Evolutionary conservation across 2,329 filamentous ascomycete species (phyloP).

Genomic region (Colletotrichum chlorophyti): DNA sequence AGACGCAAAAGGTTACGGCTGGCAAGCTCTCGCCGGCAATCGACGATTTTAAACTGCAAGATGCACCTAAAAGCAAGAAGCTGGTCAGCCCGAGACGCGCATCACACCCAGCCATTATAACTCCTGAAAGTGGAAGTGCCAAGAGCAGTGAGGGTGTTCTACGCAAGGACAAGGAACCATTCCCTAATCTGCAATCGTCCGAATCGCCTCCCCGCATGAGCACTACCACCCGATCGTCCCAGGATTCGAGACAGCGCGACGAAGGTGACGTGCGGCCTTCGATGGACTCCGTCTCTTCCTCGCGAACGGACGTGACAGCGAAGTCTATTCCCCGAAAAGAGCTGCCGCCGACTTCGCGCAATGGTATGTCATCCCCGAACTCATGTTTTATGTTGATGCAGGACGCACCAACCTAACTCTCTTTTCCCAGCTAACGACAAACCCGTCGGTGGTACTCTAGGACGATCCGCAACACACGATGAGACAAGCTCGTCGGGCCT

Average conservation of each 20-base stretch:
- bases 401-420: slow-evolving; percentile 29
- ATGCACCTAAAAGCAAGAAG: slow-evolving; percentile 74
- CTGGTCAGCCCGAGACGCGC: slow-evolving; percentile 48
- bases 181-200: slow-evolving; percentile 24
- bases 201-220: slow-evolving; percentile 43
- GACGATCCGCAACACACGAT: slow-evolving; percentile 33
- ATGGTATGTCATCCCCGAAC: slow-evolving; percentile 45
- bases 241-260: slow-evolving; percentile 64
- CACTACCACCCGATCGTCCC: slow-evolving; percentile 59
- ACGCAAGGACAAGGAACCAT: slow-evolving; percentile 44
- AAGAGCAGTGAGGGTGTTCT: slow-evolving; percentile 44
- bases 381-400: slow-evolving; percentile 28
- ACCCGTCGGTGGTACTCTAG: slow-evolving; percentile 20
- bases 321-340: slow-evolving; percentile 72
- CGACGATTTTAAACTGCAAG: slow-evolving; percentile 80
- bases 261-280: slow-evolving; percentile 56
- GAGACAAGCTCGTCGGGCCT: slow-evolving; percentile 30
- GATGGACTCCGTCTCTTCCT: slow-evolving; percentile 49
- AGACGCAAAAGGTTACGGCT: slow-evolving; percentile 36
- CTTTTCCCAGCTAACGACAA: slow-evolving; percentile 44
- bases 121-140: slow-evolving; percentile 43
- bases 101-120: slow-evolving; percentile 49
- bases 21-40: slow-evolving; percentile 47
- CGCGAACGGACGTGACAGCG: slow-evolving; percentile 45
- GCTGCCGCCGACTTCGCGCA: slow-evolving; percentile 50